Evolutionary conservation across 768 basidiomycete genomes (phyloP), one percentile per base, ranked within the genome.

Genomic region (Amanita phalloides): DNA sequence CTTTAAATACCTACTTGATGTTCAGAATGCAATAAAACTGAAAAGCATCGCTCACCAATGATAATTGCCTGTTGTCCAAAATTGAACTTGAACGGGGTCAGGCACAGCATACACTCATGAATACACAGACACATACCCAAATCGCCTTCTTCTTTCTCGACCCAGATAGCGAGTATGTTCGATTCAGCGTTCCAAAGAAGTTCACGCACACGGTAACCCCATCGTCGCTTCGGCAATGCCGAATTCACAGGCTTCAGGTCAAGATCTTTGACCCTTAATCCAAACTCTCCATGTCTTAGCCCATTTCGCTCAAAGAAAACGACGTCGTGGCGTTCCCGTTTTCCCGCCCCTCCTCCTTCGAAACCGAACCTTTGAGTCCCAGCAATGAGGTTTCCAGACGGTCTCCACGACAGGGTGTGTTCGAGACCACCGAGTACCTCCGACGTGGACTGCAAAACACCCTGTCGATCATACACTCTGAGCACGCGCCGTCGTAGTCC

Each of bases 301-400:
- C 96, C 96, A 64, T 99, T 99, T 57, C 91, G 73, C 69, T 99
- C 96, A 54, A 95, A 93, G 68, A 98, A 95, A 0, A 97, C 81
- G 6, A 98, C 72, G 58, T 95, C 90, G 60, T 95, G 86, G 53
- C 76, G 72, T 17, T 78, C 84, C 49, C 77, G 80, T 56, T 73
- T 80, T 6, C 81, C 86, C 23, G 72, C 65, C 43, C 85, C 79
- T 51, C 80, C 82, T 9, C 84, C 83, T 52, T 83, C 81, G 44
- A 78, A 80, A 0, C 92, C 90, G 57, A 88, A 91, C 47, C 90
- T 70, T 62, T 96, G 90, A 0, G 86, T 83, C 9, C 77, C 71
- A 2, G 81, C 88, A 50, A 99, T 87, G 37, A 97, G 65, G 60
- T 88, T 85, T 1, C 96, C 95, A 4, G 82, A 84, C 1, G 95